Evolutionary conservation across 192 early-diverging fungal species (phyloP).

Genomic region (Pecoramyces ruminantium): DNA sequence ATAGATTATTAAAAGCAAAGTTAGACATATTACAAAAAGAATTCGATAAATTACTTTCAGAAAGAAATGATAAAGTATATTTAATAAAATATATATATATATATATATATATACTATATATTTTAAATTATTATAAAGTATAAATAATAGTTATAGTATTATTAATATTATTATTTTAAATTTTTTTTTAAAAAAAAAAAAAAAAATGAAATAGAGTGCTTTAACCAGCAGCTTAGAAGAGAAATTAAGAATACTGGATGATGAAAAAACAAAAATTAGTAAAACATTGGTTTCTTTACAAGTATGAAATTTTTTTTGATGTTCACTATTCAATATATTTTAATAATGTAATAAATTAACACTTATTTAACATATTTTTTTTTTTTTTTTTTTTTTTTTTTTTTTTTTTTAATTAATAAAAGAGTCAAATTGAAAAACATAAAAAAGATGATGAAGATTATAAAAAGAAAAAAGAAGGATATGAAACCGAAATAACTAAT

Average conservation of each 20-base stretch:
- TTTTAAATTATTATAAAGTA: too few species aligned
- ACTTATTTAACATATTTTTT: constrained; percentile 2
- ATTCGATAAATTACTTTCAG: constrained; percentile 16
- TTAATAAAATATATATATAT: neutral
- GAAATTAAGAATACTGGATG: constrained; percentile 22
- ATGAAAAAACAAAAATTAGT: constrained; percentile 12
- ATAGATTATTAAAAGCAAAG: constrained; percentile 30
- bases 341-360: too few species aligned
- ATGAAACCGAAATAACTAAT: constrained; percentile 12
- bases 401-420: neutral
- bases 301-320: too few species aligned
- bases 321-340: too few species aligned
- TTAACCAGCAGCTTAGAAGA: constrained; percentile 15
- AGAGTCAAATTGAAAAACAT: constrained; percentile 15
- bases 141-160: too few species aligned
- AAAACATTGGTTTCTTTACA: constrained; percentile 11
- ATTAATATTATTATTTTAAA: too few species aligned
- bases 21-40: constrained; percentile 27
- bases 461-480: constrained; percentile 9
- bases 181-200: too few species aligned
- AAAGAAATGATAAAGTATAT: constrained; percentile 9
- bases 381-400: too few species aligned
- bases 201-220: constrained; percentile 13
- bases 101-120: neutral
- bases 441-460: constrained; percentile 9